Conservation (phyloP, 2,329 filamentous ascomycete species). For the Fusarium subtropicale region DNA sequence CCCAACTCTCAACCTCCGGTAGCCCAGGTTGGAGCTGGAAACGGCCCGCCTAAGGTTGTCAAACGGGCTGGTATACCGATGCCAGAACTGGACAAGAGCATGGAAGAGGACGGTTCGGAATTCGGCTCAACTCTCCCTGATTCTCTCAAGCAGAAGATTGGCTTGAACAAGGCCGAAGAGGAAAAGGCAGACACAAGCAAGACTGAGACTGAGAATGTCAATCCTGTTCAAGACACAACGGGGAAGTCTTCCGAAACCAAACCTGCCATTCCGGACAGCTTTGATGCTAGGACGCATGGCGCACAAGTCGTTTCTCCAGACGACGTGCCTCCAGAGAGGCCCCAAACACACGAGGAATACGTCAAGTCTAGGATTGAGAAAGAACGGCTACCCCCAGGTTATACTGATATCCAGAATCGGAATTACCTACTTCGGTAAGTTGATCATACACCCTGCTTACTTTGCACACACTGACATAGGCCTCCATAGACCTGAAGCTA, state of each 20-base stretch:
- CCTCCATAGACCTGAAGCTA: slow-evolving; percentile 76
- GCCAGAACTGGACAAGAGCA: slow-evolving; percentile 39
- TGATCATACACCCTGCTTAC: slow-evolving; percentile 24
- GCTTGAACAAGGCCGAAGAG: slow-evolving; percentile 24
- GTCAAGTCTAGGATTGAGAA: slow-evolving; percentile 59
- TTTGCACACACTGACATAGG: slow-evolving; percentile 12
- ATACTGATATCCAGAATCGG: slow-evolving; percentile 56
- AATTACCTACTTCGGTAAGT: slow-evolving; percentile 73
- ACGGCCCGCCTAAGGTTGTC: slow-evolving; percentile 1
- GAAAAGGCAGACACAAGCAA: slow-evolving; percentile 11
- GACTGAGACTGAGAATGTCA: not conserved
- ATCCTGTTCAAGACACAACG: slow-evolving; percentile 8
- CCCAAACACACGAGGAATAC: slow-evolving; percentile 66
- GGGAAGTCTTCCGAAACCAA: slow-evolving; percentile 5
- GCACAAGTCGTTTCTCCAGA: slow-evolving; percentile 12
- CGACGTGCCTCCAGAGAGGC: slow-evolving; percentile 46
- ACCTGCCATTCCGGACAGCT: slow-evolving; percentile 28
- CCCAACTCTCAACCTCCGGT: not conserved
- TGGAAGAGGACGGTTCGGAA: slow-evolving; percentile 39
- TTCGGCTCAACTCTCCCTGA: slow-evolving; percentile 49
- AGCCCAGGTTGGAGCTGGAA: not conserved
- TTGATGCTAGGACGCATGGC: slow-evolving; percentile 19
- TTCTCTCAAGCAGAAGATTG: slow-evolving; percentile 51
- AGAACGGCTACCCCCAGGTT: slow-evolving; percentile 63
- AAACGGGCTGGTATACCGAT: slow-evolving; percentile 44